These are phyloP conservation scores for Ophiostoma australiae DNA, from an alignment of 2,329 filamentous ascomycete genomes.

Conservation along the genomic window DNA sequence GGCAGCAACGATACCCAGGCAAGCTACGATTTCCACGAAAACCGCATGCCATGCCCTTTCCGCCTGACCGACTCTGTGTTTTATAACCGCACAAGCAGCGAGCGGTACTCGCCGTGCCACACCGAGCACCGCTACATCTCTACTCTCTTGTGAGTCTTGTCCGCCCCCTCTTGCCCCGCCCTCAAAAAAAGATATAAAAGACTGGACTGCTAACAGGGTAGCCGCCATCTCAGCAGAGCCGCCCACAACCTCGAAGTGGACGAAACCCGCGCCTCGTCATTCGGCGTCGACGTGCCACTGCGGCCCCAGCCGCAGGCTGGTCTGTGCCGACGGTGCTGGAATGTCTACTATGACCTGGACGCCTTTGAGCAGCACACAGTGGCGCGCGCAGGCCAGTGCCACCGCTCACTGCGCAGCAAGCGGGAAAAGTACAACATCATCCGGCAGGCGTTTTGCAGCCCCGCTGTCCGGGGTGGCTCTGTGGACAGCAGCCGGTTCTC, in stretches of 20 bases:
- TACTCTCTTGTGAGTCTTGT: conserved; percentile 34
- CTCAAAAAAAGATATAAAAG: too few species aligned
- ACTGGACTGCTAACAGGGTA: neutral
- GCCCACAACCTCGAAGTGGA: neutral
- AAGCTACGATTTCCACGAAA: neutral
- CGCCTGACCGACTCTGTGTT: neutral
- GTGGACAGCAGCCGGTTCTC: neutral
- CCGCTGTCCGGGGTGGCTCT: neutral
- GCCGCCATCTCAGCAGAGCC: neutral
- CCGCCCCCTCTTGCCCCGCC: too few species aligned
- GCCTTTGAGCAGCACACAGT: neutral
- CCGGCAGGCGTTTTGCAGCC: neutral
- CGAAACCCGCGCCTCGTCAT: neutral
- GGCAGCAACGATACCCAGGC: too few species aligned
- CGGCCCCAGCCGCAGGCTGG: neutral
- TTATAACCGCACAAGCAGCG: neutral
- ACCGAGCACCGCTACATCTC: conserved; percentile 35
- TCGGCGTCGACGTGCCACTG: neutral
- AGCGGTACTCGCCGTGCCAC: conserved; percentile 35
- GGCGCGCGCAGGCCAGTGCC: neutral
- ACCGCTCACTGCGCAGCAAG: neutral
- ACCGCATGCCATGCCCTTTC: neutral
- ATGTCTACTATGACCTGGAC: neutral
- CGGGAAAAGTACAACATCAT: neutral
- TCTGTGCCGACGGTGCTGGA: neutral